A percentile compares a stretch with the other conserved stretches of the same genome.
Evolutionary conservation across 2,329 filamentous ascomycete genomes (phyloP).

Genomic region (Beauveria bassiana): DNA sequence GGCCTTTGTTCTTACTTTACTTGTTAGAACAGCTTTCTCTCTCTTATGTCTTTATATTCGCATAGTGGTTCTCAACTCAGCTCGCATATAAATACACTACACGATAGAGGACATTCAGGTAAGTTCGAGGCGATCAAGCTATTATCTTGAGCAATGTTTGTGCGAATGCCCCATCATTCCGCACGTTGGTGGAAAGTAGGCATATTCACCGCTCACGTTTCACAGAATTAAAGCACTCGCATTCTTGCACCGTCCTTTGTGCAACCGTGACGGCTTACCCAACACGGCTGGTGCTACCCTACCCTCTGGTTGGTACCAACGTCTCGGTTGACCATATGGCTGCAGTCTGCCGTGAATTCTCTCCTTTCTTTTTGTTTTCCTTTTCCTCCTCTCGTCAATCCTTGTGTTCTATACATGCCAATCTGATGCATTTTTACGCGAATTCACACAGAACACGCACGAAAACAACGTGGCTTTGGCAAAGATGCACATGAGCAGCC

Average conservation of each 20-base stretch:
- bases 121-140: too few relatives aligned
- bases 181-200: neutral
- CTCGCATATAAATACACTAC: too few relatives aligned
- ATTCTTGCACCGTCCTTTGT: neutral
- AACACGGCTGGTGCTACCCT: neutral
- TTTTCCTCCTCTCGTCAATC: neutral
- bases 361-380: too few relatives aligned
- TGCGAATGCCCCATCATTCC: too few relatives aligned
- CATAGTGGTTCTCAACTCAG: too few relatives aligned
- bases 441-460: neutral
- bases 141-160: too few relatives aligned
- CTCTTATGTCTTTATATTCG: too few relatives aligned
- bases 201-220: neutral
- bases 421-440: neutral
- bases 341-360: neutral
- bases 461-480: neutral
- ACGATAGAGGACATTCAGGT: too few relatives aligned
- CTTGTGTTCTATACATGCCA: neutral
- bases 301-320: neutral
- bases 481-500: neutral
- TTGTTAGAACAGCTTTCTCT: too few relatives aligned
- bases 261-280: neutral
- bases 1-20: fast-evolving
- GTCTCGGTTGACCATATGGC: neutral
- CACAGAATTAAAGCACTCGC: neutral